Evolutionary conservation across 108 stramenopile species (phyloP), one percentile per base, ranked within the genome.

Genomic region (Tribonema minus): DNA sequence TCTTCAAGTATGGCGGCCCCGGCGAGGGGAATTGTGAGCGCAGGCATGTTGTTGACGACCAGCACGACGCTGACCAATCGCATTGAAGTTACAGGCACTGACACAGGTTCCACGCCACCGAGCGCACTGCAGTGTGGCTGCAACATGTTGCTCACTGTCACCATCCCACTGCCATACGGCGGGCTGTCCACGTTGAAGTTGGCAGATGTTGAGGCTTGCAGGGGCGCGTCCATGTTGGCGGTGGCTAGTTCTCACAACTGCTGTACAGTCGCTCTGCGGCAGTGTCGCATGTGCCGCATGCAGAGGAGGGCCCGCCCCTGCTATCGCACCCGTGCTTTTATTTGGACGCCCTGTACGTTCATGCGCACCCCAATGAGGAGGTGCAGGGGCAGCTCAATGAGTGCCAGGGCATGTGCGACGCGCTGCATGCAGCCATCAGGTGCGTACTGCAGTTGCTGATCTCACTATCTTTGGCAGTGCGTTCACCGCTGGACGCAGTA

Each of bases 41-140:
- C 29, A 5, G 61, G 61, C 30, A 7, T 7, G 30, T 62, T 7
- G 30, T 62, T 62, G 9, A n/a, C n/a, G n/a, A 62, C 61, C 3
- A 7, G 5, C 30, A 5, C 61, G 29, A 62, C 20, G 29, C 29
- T 7, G 29, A 54, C 15, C 46, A 54, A 20, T 20, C 9, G 46
- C 46, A 54, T 20, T 15, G 46, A 9, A 54, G 46, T 54, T 15
- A 20, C 46, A 54, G 15, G 9, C 9, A 78, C 77, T 31, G 58
- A 62, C 7, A 78, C 34, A 2, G 77, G 68, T 41, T 78, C 77
- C n/a, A 58, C 12, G 1, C 76, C 76, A 66, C 76, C 76, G 26
- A 77, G 67, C 2, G 65, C 76, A 23, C 37, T 39, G 60, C 65
- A 64, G 61, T 64, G n/a, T n/a, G n/a, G n/a, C n/a, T n/a, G n/a